Conservation (phyloP, 768 basidiomycete genomes). For the Tylopilus vinaceipallidus region DNA sequence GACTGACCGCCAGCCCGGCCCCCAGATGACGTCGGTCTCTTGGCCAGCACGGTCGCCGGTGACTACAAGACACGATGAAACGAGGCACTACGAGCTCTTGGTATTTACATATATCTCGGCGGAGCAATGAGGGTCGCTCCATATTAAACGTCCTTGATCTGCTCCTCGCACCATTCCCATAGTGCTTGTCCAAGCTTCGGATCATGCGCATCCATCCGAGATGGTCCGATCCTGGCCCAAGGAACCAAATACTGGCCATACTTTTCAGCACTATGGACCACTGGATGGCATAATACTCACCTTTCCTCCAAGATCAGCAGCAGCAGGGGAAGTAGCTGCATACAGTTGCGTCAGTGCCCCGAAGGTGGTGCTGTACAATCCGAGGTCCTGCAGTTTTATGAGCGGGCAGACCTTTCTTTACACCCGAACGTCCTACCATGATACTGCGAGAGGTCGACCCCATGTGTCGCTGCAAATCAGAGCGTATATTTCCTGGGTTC, state of each 20-base stretch:
- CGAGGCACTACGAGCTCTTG: too few relatives aligned
- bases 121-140: neutral
- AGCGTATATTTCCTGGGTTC: conserved; percentile 32
- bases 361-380: conserved; percentile 4
- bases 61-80: too few relatives aligned
- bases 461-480: conserved; percentile 23
- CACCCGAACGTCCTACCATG: conserved; percentile 1
- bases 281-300: conserved; percentile 11
- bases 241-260: conserved; percentile 32
- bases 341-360: conserved; percentile 33
- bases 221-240: conserved; percentile 32
- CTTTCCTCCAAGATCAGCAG: conserved; percentile 25
- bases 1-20: conserved; percentile 30
- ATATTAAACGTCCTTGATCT: conserved; percentile 21
- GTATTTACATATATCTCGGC: neutral
- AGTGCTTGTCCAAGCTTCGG: conserved; percentile 24
- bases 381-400: conserved; percentile 5
- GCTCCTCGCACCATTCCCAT: conserved; percentile 39
- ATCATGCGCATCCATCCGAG: conserved; percentile 21
- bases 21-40: neutral
- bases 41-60: neutral
- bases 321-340: conserved; percentile 28
- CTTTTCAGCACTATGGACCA: neutral
- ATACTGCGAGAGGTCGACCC: conserved; percentile 4
- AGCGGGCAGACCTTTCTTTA: neutral